Base-by-base conservation (phyloP, 1,139 yeast genomes). In the Candida glucosophila region DNA sequence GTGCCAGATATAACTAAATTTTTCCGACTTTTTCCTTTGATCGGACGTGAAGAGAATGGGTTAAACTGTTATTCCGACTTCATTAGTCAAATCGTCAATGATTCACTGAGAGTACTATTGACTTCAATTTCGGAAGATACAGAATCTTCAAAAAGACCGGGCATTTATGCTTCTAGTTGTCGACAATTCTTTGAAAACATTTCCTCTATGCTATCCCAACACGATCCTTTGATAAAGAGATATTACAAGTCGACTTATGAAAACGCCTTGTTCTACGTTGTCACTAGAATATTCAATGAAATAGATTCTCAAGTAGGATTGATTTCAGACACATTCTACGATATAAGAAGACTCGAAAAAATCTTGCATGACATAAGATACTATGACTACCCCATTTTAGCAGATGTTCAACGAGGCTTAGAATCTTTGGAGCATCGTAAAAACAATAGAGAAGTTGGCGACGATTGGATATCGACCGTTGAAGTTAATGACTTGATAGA, bases 231-330 rank as follows among this genome's bases (percentile, higher is more conserved):
- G 24, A 86, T 90, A 16, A 71, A 68, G 27, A 65, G 65, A 28
- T 78, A 77, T 43, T 90, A 92, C 47, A 82, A 83, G 5, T 36
- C 44, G 2, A 49, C 62, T 0, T 60, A 52, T 27, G 60, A 64
- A 2, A 54, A 65, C 12, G 77, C 83, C 15, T 75, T 88, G 61
- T 56, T 67, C 3, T 65, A 64, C 24, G 88, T 88, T 4, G 67
- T 88, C 36, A 73, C 67, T 15, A 72, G 71, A 30, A 77, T 90
- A 18, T 95, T 90, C 49, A 63, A 71, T 30, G 98, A 90, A 45
- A 79, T 93, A 12, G 98, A 90, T 44, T 67, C 88, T 9, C 98
- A 90, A 44, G 80, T 92, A 14, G 93, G 94, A 1, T 58, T 90
- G 24, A 80, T 90, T 8, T 64, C 83, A 29, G 97, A 90, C 47